Base-by-base conservation (phyloP, 1,284 basidiomycete genomes). In the Pisolithus thermaeus region DNA sequence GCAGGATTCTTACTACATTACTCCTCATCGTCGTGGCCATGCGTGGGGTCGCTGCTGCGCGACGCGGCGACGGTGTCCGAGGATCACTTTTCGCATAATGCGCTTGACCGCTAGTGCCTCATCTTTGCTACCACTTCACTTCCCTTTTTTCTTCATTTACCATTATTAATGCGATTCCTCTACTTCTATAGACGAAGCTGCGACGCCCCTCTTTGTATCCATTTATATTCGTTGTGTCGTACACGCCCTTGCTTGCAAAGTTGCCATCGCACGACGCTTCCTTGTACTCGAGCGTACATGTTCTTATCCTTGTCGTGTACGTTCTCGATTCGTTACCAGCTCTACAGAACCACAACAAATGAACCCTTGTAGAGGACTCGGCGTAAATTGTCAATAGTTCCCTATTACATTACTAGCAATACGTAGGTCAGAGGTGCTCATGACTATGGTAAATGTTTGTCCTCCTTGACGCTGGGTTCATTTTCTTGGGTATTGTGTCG, bases 1-100 rank as follows among this genome's bases (percentile, higher is more conserved):
- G 20, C 55, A 84, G 83, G 79, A 71, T 83, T 28, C 53, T 83
- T 36, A 63, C 78, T 16, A 83, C 81, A 1, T 65, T 84, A 52
- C 66, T 75, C 0, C 65, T 84, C 37, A 59, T 83, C 48, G 62
- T 76, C 37, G 76, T 80, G 46, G 65, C 81, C 46, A 58, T 78
- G n/a, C 77, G 81, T 14, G 81, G 74, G 30, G 72, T 83, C 40
- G 49, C 63, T 22, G 73, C 76, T 32, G 70, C 76, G 20, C 73
- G 76, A 27, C 73, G 75, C 23, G 84, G 84, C 20, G 81, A 81
- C 50, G 84, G 83, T 9, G 68, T 75, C 50, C 69, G 70, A 16
- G 81, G 81, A 9, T 65, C 72, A 11, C 73, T 85, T 20, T 39
- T 55, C 41, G 67, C 54, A 53, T 66, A 56, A 67, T 22, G 36